Base-by-base conservation (phyloP, 352 stramenopile genomes). In the Globisporangium parvum region DNA sequence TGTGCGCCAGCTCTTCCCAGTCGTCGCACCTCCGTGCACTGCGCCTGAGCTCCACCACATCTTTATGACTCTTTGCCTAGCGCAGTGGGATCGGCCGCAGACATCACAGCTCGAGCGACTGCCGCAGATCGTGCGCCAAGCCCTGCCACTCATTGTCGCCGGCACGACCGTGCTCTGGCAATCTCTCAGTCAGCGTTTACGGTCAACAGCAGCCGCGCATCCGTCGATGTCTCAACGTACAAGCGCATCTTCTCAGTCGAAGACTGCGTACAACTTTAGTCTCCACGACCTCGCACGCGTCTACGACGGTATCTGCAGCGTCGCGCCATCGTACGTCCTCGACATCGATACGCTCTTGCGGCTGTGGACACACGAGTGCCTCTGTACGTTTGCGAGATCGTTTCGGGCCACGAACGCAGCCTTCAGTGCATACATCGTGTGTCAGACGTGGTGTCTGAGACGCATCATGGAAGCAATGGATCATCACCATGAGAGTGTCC, bases 91-190 rank as follows among this genome's bases (percentile, higher is more conserved):
- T 20, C 40, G 54, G 10, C 39, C 51, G 2, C 23, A 33, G 28
- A 15, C 24, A 0, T 33, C 44, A 12, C 33, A 55, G 6, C 14
- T 54, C 6, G 57, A 47, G 24, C 53, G 59, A 1, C 20, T 84
- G 0, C 26, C 67, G 1, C 31, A 52, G 24, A 5, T 47, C 4
- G 50, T 81, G 18, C 60, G 59, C 8, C 49, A 67, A 0, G 51
- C 58, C 1, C 17, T 84, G 11, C 67, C 69, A 1, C 23, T 68
- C 0, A 20, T 84, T 5, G 60, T 76, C 1, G 69, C 73, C 21
- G 71, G 53, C 0, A 82, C 75, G 0, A 79, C 63, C 0, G 66
- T 84, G 10, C 53, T 90, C 2, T 90, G 79, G 79, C 70, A 87
- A 31, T 65, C 66, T 20, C 52, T 87, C 10, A 57, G 68, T 6